A percentile compares a stretch with the other conserved stretches of the same genome.
Conservation (phyloP, 768 basidiomycete species). For the Erythrobasidium yunnanense region DNA sequence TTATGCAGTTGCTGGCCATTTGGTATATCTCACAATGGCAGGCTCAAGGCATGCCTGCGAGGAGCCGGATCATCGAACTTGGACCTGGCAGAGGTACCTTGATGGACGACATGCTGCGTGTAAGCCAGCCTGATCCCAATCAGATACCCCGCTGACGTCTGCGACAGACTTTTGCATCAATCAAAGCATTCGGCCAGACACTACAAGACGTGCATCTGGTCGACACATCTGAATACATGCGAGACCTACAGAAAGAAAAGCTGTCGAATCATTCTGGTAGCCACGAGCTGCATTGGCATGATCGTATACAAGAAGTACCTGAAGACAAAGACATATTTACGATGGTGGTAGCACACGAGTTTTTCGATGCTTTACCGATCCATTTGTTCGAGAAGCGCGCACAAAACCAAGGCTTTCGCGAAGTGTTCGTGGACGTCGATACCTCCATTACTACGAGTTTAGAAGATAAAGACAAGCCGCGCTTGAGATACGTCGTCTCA, state of each 20-base stretch:
- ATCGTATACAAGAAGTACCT: slow-evolving; percentile 58
- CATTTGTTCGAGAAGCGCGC: slow-evolving; percentile 76
- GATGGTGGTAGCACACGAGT: slow-evolving; percentile 86
- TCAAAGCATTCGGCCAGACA: slow-evolving; percentile 40
- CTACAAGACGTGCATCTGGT: slow-evolving; percentile 34
- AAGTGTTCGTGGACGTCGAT: slow-evolving; percentile 57
- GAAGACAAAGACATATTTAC: slow-evolving; percentile 50
- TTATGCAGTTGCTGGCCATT: slow-evolving; percentile 63
- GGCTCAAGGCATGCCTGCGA: slow-evolving; percentile 46
- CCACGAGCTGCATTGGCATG: slow-evolving; percentile 58
- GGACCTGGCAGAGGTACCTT: slow-evolving; percentile 90
- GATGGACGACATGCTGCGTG: slow-evolving; percentile 76
- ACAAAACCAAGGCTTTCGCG: slow-evolving; percentile 74
- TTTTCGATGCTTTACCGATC: slow-evolving; percentile 91
- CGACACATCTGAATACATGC: slow-evolving; percentile 32
- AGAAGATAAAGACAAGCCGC: too few species aligned
- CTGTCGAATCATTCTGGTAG: slow-evolving; percentile 30
- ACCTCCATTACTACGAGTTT: too few species aligned
- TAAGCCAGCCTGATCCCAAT: slow-evolving; percentile 43
- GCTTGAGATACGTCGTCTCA: slow-evolving; percentile 28
- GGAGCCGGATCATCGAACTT: slow-evolving; percentile 70
- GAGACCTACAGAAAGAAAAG: slow-evolving; percentile 28
- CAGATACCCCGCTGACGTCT: slow-evolving; percentile 29
- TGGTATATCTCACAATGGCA: slow-evolving; percentile 76
- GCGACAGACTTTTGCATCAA: slow-evolving; percentile 42